Evolutionary conservation across 306 rosid genomes (phyloP).

Genomic region (Dalbergia cultrata): DNA sequence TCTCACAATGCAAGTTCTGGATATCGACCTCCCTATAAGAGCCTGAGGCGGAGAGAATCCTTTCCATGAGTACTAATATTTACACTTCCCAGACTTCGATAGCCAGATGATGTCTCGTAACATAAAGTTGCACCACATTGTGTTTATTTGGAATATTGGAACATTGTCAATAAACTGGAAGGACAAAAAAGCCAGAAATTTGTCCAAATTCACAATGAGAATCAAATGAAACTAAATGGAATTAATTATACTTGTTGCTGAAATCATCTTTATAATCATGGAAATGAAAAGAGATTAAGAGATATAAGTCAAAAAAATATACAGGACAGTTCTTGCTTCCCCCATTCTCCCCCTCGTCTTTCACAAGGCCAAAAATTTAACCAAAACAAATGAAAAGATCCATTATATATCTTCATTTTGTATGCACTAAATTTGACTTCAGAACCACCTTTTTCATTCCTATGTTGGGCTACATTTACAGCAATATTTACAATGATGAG

Average conservation of each 20-base stretch:
- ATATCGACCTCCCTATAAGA: conserved; percentile 79
- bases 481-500: conserved; percentile 24
- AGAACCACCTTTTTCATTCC: neutral
- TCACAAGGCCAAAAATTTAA: neutral
- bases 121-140: too few relatives aligned
- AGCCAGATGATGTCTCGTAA: conserved; percentile 81
- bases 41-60: conserved; percentile 78
- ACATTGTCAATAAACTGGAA: too few relatives aligned
- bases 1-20: conserved; percentile 95
- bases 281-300: too few relatives aligned
- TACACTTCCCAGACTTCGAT: conserved; percentile 81
- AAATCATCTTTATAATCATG: too few relatives aligned
- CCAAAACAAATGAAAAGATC: neutral
- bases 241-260: too few relatives aligned
- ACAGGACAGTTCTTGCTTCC: neutral
- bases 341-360: neutral
- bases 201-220: too few relatives aligned
- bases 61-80: conserved; percentile 88
- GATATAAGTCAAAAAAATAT: too few relatives aligned
- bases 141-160: too few relatives aligned
- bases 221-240: too few relatives aligned
- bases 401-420: neutral
- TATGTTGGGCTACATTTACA: conserved; percentile 16
- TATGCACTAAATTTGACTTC: neutral
- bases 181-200: too few relatives aligned